phyloP scores from a whole-genome alignment of 768 basidiomycete genomes.

The Clitopilus passeckerianus region DNA sequence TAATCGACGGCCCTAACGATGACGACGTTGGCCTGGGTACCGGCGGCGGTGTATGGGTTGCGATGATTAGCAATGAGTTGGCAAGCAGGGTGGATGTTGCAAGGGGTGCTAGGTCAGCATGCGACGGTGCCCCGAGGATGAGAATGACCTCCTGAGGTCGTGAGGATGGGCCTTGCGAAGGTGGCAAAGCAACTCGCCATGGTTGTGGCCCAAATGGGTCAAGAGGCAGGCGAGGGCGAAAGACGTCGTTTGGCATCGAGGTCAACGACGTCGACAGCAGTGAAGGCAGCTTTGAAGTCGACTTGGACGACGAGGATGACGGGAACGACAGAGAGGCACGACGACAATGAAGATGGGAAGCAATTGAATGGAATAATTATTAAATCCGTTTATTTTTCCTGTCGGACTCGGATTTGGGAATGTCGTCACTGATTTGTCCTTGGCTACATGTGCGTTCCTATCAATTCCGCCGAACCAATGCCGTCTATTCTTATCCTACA shows the following conservation, averaged over 20 bases:
- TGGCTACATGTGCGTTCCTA: not conserved
- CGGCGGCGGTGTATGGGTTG: slow-evolving; percentile 31
- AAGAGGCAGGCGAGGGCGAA: slow-evolving; percentile 30
- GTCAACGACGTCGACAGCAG: not conserved
- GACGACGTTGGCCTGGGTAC: slow-evolving; percentile 13
- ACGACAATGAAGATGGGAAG: not conserved
- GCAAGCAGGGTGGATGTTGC: slow-evolving; percentile 26
- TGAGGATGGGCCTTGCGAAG: slow-evolving; percentile 7
- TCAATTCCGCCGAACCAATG: not conserved
- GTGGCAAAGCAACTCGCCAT: slow-evolving; percentile 16
- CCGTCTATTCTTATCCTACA: not conserved
- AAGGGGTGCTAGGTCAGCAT: slow-evolving; percentile 29
- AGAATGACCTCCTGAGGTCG: slow-evolving; percentile 25
- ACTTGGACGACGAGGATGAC: not conserved
- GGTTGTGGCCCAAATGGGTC: slow-evolving; percentile 27
- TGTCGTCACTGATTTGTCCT: not conserved
- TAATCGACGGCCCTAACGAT: slow-evolving; percentile 15
- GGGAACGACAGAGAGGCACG: not conserved
- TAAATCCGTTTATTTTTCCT: not conserved
- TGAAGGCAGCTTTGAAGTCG: not conserved
- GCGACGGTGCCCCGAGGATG: slow-evolving; percentile 32
- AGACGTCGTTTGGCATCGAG: slow-evolving; percentile 17
- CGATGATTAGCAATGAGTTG: slow-evolving; percentile 32
- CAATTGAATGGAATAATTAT: not conserved
- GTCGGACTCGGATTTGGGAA: not conserved